Conservation (phyloP, 257 asterid genomes). For the Forsythia suspensa region DNA sequence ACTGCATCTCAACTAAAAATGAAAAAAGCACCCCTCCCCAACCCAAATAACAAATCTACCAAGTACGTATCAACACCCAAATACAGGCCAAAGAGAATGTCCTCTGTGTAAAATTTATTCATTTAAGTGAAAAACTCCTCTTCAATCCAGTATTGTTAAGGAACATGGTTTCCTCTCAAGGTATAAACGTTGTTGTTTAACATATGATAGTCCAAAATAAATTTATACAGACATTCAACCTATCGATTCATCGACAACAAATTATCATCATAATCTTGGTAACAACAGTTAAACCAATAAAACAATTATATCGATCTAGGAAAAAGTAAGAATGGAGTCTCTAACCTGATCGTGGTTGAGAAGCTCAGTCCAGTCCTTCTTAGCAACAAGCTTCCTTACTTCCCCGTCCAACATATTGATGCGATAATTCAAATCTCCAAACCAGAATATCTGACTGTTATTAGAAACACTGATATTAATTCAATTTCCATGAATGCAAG, state of each 20-base stretch:
- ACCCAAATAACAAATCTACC: neutral
- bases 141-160: neutral
- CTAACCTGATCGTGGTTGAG: constrained; percentile 76
- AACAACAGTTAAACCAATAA: neutral
- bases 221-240: neutral
- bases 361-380: constrained; percentile 72
- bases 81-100: neutral
- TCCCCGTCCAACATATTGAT: constrained; percentile 64
- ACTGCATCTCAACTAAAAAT: neutral
- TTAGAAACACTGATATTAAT: constrained; percentile 19
- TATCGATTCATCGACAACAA: neutral
- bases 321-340: neutral
- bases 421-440: constrained; percentile 95
- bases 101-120: neutral
- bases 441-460: constrained; percentile 93
- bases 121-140: neutral
- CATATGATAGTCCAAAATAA: neutral
- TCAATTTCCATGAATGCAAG: neutral
- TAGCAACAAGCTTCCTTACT: constrained; percentile 69
- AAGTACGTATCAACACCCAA: neutral
- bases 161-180: neutral
- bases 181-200: neutral
- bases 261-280: no score
- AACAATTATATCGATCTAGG: neutral
- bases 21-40: neutral